These are phyloP conservation scores for Hypsizygus ulmarius DNA, from an alignment of 1,284 basidiomycete genomes.

Conservation along the genomic window DNA sequence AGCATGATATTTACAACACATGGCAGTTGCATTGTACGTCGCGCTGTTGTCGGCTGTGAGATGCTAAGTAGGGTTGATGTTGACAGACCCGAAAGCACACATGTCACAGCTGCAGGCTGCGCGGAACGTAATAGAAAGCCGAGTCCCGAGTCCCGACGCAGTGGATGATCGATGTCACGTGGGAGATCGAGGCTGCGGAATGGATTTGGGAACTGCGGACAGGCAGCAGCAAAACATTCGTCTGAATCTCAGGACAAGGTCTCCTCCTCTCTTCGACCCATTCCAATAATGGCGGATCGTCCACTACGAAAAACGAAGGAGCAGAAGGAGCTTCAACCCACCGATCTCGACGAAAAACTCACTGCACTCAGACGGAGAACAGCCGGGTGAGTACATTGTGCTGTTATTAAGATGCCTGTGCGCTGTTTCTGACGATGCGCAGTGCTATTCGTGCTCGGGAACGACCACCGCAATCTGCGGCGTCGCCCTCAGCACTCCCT, in stretches of 20 bases:
- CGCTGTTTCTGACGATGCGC: conserved; percentile 10
- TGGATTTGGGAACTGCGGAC: conserved; percentile 15
- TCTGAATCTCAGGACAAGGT: conserved; percentile 7
- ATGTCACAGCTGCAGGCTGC: too few relatives aligned
- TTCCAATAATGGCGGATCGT: conserved; percentile 16
- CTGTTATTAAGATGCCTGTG: conserved; percentile 7
- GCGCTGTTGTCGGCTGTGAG: too few relatives aligned
- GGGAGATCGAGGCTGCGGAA: conserved; percentile 18
- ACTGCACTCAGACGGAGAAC: conserved; percentile 63
- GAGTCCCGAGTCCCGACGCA: too few relatives aligned
- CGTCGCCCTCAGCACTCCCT: conserved; percentile 25
- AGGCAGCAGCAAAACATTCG: conserved; percentile 1
- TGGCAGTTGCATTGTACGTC: too few relatives aligned
- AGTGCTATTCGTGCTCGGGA: conserved; percentile 49
- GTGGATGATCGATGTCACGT: conserved; percentile 8
- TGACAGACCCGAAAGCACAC: too few relatives aligned
- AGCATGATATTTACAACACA: too few relatives aligned
- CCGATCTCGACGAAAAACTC: conserved; percentile 66
- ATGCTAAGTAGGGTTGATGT: too few relatives aligned
- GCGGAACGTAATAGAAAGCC: too few relatives aligned
- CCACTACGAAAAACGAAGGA: conserved; percentile 11
- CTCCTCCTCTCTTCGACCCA: conserved; percentile 8
- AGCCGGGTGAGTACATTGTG: conserved; percentile 49
- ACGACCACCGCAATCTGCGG: conserved; percentile 42
- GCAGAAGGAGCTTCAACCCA: conserved; percentile 41